These are phyloP conservation scores for Claviceps arundinis DNA, from an alignment of 2,329 filamentous ascomycete species.

Conservation along the genomic window DNA sequence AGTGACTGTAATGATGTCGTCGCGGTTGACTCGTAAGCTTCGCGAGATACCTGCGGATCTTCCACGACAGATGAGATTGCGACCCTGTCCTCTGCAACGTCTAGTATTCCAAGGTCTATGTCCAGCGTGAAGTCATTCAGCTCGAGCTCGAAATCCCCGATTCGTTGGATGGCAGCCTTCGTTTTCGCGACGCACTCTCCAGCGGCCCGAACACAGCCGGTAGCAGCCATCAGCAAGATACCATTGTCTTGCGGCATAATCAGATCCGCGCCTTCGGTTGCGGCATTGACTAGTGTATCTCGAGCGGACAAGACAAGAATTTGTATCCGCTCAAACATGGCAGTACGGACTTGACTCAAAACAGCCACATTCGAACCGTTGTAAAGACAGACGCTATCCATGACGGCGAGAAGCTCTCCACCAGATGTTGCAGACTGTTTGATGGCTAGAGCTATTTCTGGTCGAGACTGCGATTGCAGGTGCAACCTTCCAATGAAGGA, in stretches of 20 bases:
- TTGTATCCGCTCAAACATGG: conserved; percentile 68
- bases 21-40: conserved; percentile 22
- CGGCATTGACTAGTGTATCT: conserved; percentile 59
- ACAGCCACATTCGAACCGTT: conserved; percentile 54
- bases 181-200: conserved; percentile 86
- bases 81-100: conserved; percentile 23
- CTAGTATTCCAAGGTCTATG: conserved; percentile 40
- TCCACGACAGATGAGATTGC: conserved; percentile 20
- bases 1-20: conserved; percentile 21
- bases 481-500: conserved; percentile 86
- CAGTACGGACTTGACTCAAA: conserved; percentile 54
- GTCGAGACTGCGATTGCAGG: conserved; percentile 79
- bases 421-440: conserved; percentile 75
- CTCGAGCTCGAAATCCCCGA: conserved; percentile 85
- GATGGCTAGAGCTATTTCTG: conserved; percentile 70
- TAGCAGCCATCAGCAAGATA: conserved; percentile 64
- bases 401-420: conserved; percentile 61
- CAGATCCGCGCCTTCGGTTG: conserved; percentile 60
- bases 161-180: conserved; percentile 71
- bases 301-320: conserved; percentile 70
- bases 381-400: conserved; percentile 71
- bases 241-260: conserved; percentile 71
- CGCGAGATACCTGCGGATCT: conserved; percentile 25
- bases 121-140: conserved; percentile 44
- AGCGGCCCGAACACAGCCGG: conserved; percentile 75